A percentile compares a stretch with the other conserved stretches of the same genome.
Conservation (phyloP, 1,284 basidiomycete genomes). For the Vanrija sp. region DNA sequence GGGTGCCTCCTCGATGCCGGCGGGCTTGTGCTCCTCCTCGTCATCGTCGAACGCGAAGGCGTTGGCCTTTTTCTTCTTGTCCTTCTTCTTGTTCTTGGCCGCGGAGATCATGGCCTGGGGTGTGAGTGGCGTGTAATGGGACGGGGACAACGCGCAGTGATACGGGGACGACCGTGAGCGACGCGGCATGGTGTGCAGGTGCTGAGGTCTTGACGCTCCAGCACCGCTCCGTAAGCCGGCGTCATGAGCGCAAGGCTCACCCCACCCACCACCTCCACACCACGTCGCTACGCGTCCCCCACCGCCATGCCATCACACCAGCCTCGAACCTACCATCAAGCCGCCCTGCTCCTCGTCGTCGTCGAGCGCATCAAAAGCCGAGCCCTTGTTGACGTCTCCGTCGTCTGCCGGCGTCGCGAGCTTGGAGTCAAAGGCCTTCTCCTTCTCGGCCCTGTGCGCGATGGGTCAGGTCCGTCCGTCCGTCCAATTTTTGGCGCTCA, state of each 20-base stretch:
- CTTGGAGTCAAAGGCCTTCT: conserved; percentile 44
- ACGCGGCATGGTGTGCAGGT: too few relatives aligned
- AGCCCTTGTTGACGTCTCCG: conserved; percentile 45
- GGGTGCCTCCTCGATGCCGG: conserved; percentile 26
- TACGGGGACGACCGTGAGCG: too few relatives aligned
- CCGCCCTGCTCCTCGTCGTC: conserved; percentile 72
- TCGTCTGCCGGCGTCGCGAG: conserved; percentile 52
- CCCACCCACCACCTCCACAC: background rate
- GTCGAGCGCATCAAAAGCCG: conserved; percentile 40
- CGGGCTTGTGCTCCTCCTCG: conserved; percentile 30
- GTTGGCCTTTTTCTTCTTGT: conserved; percentile 45
- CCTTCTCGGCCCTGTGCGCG: conserved; percentile 41
- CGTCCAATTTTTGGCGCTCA: conserved; percentile 4
- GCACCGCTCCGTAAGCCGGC: too few relatives aligned
- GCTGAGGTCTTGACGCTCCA: too few relatives aligned
- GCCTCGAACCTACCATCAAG: conserved; percentile 65
- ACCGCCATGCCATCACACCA: background rate
- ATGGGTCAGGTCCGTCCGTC: conserved; percentile 1
- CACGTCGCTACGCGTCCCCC: too few relatives aligned
- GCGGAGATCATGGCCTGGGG: conserved; percentile 14
- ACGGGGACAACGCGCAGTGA: too few relatives aligned
- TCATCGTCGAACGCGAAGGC: conserved; percentile 29
- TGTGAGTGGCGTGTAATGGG: too few relatives aligned
- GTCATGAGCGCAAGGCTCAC: background rate
- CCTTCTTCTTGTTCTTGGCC: conserved; percentile 38